Evolutionary conservation across 257 asterid species (phyloP), one percentile per base, ranked within the genome.

Genomic region (Handroanthus guayacan): DNA sequence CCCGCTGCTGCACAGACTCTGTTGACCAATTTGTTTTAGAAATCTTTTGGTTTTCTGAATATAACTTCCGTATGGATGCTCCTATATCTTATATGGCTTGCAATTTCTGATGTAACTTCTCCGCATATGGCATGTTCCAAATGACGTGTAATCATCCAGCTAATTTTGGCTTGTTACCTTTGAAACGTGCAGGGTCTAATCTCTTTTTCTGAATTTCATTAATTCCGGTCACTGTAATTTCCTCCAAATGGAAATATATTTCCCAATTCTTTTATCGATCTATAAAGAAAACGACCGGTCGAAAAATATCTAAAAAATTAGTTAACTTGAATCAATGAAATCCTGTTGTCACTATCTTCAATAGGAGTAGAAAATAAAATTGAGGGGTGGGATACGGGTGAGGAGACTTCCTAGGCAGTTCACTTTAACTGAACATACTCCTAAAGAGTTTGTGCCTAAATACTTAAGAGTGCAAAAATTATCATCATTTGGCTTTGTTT

Each of bases 161-260:
- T 72, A 41, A 71, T 56, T 57, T 9, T 37, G 67, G 72, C 61
- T n/a, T 43, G 37, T 67, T 75, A 67, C 64, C 75, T 69, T 47
- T 50, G 54, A 34, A 18, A 74, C 55, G 17, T 83, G 89, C 92
- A 91, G 97, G 97, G 60, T 89, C 97, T 14, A 91, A 91, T 87
- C 90, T 91, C 69, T 91, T 89, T 75, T 91, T 91, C 82, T 91
- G 97, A 94, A 91, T 91, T 72, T 86, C 97, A 18, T 62, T 84
- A 43, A 83, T 91, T 75, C 94, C 97, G 18, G 36, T 86, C 77
- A 60, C 83, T 69, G 96, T 90, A 83, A 87, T 92, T 83, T 70
- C 56, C 25, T 58, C 34, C 60, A 60, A 5, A 67, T 50, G 65
- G 39, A 38, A 12, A 39, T 20, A 25, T 61, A 56, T n/a, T n/a